Base-by-base conservation (phyloP, 2,329 filamentous ascomycete genomes). In the Coniella lustricola region DNA sequence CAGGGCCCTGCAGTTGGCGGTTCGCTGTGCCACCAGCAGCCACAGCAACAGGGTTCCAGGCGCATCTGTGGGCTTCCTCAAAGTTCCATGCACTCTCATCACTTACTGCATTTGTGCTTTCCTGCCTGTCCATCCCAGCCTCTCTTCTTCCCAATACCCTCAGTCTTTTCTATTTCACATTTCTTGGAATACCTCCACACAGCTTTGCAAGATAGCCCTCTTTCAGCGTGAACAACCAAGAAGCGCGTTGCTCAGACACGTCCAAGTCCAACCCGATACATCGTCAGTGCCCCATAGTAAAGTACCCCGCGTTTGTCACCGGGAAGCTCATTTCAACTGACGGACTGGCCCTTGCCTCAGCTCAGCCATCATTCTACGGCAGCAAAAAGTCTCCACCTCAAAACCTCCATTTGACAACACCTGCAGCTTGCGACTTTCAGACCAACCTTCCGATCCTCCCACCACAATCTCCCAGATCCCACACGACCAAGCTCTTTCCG, bases 351-450 rank as follows among this genome's bases (percentile, higher is more conserved):
- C 48, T 46, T 47, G 33, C 22, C 49, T 37, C 44, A 38, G 25
- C 34, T 25, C 39, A 43, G 22, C 49, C 36, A 44, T 37, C 25
- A 5, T 29, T 29, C 40, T 41, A 41, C 44, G 33, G 42, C 25
- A 5, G 25, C 25, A 29, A 35, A 46, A 16, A 51, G 45, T 35
- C 45, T 33, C 49, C 49, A 48, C 45, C 29, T 40, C 49, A 48
- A 51, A 51, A 51, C 44, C 49, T 47, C 49, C 44, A 17, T 21
- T 38, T n/a, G n/a, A 46, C 21, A 33, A 38, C 42, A 43, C 20
- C 25, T 46, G 47, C 46, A 52, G 42, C 42, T 29, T 46, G 25
- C 18, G 16, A 42, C 25, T 25, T 33, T 17, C n/a, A 42, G 16
- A 13, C 22, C 18, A 16, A 14, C 34, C n/a, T 20, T 21, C 29